Conservation (phyloP, 2,329 filamentous ascomycete species). For the Xylariaceae sp. region DNA sequence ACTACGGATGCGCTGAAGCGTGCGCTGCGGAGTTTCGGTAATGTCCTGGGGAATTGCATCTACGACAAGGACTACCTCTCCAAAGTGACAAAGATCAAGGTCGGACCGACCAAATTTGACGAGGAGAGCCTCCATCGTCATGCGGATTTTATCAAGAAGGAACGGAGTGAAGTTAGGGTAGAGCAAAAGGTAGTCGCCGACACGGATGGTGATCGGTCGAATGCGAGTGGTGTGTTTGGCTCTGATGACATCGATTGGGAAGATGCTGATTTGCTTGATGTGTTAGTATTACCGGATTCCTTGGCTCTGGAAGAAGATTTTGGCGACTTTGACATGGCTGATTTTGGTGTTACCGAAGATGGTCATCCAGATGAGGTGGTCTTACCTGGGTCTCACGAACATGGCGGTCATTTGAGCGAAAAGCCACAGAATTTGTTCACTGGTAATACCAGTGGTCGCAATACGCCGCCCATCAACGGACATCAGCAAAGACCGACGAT, state of each 20-base stretch:
- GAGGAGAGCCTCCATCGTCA: slow-evolving; percentile 78
- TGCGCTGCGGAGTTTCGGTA: slow-evolving; percentile 85
- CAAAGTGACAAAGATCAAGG: slow-evolving; percentile 87
- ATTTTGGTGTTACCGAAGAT: slow-evolving; percentile 66
- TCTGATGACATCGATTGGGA: slow-evolving; percentile 34
- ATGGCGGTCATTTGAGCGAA: slow-evolving; percentile 28
- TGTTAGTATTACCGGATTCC: slow-evolving; percentile 31
- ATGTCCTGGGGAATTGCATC: slow-evolving; percentile 95
- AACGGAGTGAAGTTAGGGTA: slow-evolving; percentile 34
- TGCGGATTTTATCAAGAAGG: slow-evolving; percentile 65
- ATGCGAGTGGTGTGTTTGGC: slow-evolving; percentile 45
- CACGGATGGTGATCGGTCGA: slow-evolving; percentile 26
- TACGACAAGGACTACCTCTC: slow-evolving; percentile 94
- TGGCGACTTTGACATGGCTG: slow-evolving; percentile 70
- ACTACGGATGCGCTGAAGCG: slow-evolving; percentile 93
- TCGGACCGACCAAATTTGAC: slow-evolving; percentile 71
- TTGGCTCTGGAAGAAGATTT: slow-evolving; percentile 34
- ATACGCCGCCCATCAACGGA: slow-evolving; percentile 29
- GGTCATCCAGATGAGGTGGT: slow-evolving; percentile 74
- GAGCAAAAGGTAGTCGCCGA: slow-evolving; percentile 33
- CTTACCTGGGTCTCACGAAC: slow-evolving; percentile 41
- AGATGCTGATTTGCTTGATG: slow-evolving; percentile 33
- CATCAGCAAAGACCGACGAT: slow-evolving; percentile 31
- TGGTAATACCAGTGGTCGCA: slow-evolving; percentile 25
- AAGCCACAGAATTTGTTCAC: slow-evolving; percentile 25